Evolutionary conservation across 2,329 filamentous ascomycete genomes (phyloP).

Genomic region (Furcasterigmium sp.): DNA sequence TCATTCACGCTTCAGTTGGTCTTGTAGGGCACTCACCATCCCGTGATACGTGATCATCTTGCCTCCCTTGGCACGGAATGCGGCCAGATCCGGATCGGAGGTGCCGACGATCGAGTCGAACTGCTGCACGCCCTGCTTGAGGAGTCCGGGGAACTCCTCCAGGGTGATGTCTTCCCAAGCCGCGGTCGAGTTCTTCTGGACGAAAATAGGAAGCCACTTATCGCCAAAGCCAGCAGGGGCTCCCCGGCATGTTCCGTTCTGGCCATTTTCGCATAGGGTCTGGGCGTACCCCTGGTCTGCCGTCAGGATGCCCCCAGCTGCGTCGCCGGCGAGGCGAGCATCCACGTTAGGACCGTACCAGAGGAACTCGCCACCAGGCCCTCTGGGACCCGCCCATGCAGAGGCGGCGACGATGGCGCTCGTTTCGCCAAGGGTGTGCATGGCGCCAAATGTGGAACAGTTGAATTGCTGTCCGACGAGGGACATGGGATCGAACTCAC

Average conservation of each 20-base stretch:
- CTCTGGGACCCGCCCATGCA: constrained; percentile 7
- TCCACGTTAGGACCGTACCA: constrained; percentile 3
- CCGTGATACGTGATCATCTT: constrained; percentile 46
- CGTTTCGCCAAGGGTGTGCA: neutral
- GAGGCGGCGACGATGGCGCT: constrained; percentile 1
- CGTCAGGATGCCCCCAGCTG: neutral
- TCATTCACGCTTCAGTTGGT: neutral
- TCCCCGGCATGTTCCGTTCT: constrained; percentile 4
- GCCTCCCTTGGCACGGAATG: constrained; percentile 32
- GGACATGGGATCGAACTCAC: constrained; percentile 14
- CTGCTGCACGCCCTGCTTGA: constrained; percentile 11
- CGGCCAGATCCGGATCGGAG: constrained; percentile 19
- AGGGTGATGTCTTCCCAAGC: constrained; percentile 7
- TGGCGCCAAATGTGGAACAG: constrained; percentile 3
- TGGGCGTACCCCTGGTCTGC: constrained; percentile 8
- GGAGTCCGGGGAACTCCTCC: constrained; percentile 6
- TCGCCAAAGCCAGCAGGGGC: constrained; percentile 7
- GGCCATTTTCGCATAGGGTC: neutral
- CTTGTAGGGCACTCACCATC: constrained; percentile 6
- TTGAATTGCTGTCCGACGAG: constrained; percentile 11
- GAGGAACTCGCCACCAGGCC: neutral
- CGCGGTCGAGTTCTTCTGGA: constrained; percentile 21
- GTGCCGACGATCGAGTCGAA: constrained; percentile 18
- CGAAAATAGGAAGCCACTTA: constrained; percentile 1
- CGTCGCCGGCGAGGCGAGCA: neutral